Percentiles rank a stretch among this genome's conserved stretches.
Evolutionary conservation across 108 stramenopile genomes (phyloP).

Genomic region (Discostella pseudostelligera): DNA sequence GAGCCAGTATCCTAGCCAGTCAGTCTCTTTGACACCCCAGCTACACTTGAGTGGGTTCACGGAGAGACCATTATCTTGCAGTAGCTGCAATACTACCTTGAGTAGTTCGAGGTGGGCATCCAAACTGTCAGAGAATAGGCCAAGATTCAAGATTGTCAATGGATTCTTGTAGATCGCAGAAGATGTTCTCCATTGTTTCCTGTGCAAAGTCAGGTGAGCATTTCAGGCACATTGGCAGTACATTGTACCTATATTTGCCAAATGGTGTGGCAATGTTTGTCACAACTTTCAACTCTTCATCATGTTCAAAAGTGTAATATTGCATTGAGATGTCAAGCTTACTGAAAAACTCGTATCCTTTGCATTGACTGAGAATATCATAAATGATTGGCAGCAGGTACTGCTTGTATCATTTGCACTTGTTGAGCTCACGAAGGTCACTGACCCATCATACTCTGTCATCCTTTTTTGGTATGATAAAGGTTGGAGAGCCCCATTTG

Average conservation of each 20-base stretch:
- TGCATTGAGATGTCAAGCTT: slow-evolving; percentile 44
- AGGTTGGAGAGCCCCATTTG: slow-evolving; percentile 33
- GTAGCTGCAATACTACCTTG: slow-evolving; percentile 7
- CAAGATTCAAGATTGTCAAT: slow-evolving; percentile 59
- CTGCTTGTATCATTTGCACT: not conserved
- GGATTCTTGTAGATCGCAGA: slow-evolving; percentile 38
- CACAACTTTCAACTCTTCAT: slow-evolving; percentile 14
- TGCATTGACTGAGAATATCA: slow-evolving; percentile 27
- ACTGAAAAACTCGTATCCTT: slow-evolving; percentile 29
- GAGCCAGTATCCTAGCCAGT: slow-evolving; percentile 46
- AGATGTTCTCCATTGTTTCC: slow-evolving; percentile 40
- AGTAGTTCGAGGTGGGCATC: slow-evolving; percentile 32
- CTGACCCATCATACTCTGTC: slow-evolving; percentile 45
- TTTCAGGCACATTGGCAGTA: too few species aligned
- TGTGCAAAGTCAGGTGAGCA: slow-evolving; percentile 54
- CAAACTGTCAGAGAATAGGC: slow-evolving; percentile 35
- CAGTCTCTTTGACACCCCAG: slow-evolving; percentile 40
- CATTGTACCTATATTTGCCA: slow-evolving; percentile 39
- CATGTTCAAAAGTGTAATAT: too few species aligned
- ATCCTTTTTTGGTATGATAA: slow-evolving; percentile 49
- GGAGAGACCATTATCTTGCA: slow-evolving; percentile 32
- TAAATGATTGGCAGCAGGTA: slow-evolving; percentile 43
- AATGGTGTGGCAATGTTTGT: slow-evolving; percentile 46
- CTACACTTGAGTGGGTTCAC: slow-evolving; percentile 42
- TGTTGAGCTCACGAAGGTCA: slow-evolving; percentile 45